A percentile compares a stretch with the other conserved stretches of the same genome.
Evolutionary conservation across 352 stramenopile species (phyloP).

Genomic region (Phytophthora megakarya): DNA sequence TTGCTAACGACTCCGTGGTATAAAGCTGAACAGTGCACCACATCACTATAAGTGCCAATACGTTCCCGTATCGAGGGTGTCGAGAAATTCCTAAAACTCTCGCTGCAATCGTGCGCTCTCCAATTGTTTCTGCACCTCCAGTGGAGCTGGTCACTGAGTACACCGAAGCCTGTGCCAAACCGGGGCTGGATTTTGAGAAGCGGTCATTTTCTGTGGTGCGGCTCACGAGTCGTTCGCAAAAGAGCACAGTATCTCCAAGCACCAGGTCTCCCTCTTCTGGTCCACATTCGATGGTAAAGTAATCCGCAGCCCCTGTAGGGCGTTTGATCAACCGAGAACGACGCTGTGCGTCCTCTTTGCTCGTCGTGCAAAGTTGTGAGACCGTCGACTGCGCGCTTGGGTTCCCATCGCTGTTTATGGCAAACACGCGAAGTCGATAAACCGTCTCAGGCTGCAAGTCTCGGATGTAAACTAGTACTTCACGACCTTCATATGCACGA

Average conservation of each 20-base stretch:
- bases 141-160: conserved; percentile 54
- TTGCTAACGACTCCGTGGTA: conserved; percentile 40
- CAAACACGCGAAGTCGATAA: conserved; percentile 86
- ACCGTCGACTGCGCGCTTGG: conserved; percentile 76
- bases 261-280: conserved; percentile 80
- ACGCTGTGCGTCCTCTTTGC: conserved; percentile 64
- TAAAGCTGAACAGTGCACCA: conserved; percentile 85
- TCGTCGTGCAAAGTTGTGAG: conserved; percentile 80
- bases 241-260: conserved; percentile 90
- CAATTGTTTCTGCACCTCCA: conserved; percentile 45
- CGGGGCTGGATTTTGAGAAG: conserved; percentile 22
- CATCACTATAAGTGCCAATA: conserved; percentile 71
- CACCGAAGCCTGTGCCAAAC: conserved; percentile 39
- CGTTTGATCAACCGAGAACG: conserved; percentile 33
- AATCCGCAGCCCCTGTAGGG: conserved; percentile 54
- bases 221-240: conserved; percentile 89
- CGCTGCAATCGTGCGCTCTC: conserved; percentile 77
- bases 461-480: conserved; percentile 60
- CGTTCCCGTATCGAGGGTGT: conserved; percentile 53
- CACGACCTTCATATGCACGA: conserved; percentile 79
- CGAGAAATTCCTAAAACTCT: conserved; percentile 54
- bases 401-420: conserved; percentile 69
- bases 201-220: conserved; percentile 37
- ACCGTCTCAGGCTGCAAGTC: conserved; percentile 80
- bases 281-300: conserved; percentile 77